Percentiles rank a stretch among this genome's conserved stretches.
phyloP scores from a whole-genome alignment of 78 protist species.

The Dictyostelium citrinum region DNA sequence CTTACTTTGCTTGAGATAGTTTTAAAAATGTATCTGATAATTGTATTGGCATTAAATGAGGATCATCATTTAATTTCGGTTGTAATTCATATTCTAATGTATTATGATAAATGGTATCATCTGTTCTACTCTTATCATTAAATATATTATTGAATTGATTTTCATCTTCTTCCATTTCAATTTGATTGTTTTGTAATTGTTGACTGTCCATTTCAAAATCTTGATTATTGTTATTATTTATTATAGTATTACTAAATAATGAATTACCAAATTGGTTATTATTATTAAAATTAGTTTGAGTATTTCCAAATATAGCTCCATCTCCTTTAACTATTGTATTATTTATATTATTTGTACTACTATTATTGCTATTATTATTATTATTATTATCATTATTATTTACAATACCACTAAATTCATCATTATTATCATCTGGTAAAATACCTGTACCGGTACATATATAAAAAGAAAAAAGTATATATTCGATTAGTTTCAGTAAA shows the following conservation, averaged over 20 bases:
- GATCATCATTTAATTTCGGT: not conserved
- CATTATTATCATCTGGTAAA: slow-evolving; percentile 32
- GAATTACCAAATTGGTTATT: not conserved
- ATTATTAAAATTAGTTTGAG: not conserved
- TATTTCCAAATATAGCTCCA: not conserved
- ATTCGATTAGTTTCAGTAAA: not conserved
- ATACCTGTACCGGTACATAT: not conserved
- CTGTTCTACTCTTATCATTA: slow-evolving; percentile 20
- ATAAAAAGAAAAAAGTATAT: not conserved
- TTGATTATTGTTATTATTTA: not conserved
- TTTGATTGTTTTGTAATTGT: not conserved
- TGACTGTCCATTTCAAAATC: not conserved
- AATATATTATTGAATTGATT: not conserved
- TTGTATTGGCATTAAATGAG: not conserved
- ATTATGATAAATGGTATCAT: slow-evolving; percentile 21
- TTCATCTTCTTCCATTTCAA: not conserved
- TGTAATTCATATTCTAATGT: slow-evolving; percentile 12
- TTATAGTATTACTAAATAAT: not conserved
- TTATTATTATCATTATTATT: not conserved
- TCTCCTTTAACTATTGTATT: not conserved
- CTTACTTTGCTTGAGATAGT: slow-evolving; percentile 32
- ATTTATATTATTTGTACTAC: not conserved
- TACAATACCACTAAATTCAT: not conserved
- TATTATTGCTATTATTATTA: not conserved
- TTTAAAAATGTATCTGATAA: not conserved